Percentiles rank a stretch among this genome's conserved stretches.
Evolutionary conservation across 352 stramenopile species (phyloP).

Genomic region (Phytophthora sp.): DNA sequence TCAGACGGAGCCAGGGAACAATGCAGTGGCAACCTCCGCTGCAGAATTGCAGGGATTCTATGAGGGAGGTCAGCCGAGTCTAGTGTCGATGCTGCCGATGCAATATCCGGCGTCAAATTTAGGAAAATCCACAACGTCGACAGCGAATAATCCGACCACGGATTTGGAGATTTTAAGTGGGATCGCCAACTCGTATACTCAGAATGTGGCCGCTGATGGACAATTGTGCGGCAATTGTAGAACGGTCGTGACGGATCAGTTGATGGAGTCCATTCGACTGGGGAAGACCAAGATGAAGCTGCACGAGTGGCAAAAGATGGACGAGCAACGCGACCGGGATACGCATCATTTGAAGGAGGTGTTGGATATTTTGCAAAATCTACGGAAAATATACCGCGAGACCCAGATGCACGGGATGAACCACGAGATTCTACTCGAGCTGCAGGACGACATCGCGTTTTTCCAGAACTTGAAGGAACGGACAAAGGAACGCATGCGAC

Average conservation of each 20-base stretch:
- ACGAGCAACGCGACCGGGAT: constrained; percentile 70
- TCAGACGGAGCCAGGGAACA: constrained; percentile 19
- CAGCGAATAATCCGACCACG: constrained; percentile 43
- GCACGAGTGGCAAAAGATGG: constrained; percentile 54
- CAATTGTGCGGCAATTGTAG: constrained; percentile 70
- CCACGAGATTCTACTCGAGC: constrained; percentile 63
- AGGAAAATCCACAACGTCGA: constrained; percentile 19
- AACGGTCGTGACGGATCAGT: constrained; percentile 70
- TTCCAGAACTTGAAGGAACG: constrained; percentile 72
- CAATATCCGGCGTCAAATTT: constrained; percentile 53
- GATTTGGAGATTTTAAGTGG: constrained; percentile 85
- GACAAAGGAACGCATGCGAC: constrained; percentile 73
- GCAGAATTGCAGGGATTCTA: constrained; percentile 70
- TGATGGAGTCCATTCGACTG: constrained; percentile 80
- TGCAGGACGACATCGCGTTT: constrained; percentile 78
- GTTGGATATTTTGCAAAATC: constrained; percentile 49
- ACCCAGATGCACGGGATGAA: constrained; percentile 52
- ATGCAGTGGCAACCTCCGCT: constrained; percentile 5
- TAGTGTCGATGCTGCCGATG: constrained; percentile 67
- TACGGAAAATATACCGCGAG: constrained; percentile 62
- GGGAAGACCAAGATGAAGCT: constrained; percentile 75
- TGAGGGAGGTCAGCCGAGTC: constrained; percentile 44
- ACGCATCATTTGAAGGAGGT: constrained; percentile 71
- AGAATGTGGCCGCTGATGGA: constrained; percentile 49
- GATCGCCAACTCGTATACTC: constrained; percentile 85